phyloP scores from a whole-genome alignment of 208 protist species.

The Sergeia podlipaevii region DNA sequence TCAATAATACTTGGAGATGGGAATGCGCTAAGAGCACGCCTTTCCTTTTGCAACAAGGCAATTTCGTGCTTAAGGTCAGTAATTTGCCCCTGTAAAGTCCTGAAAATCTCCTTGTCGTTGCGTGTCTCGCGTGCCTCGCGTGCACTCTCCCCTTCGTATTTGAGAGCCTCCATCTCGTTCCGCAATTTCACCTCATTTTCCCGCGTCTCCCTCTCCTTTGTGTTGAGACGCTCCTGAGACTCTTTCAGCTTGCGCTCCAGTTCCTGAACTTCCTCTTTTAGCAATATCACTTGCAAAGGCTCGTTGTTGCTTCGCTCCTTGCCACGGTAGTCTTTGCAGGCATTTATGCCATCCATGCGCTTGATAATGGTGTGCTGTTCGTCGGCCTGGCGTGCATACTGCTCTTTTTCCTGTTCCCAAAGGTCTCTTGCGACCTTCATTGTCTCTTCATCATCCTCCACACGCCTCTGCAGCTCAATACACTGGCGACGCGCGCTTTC shows the following conservation, averaged over 20 bases:
- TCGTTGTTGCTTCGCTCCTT: neutral
- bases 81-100: conserved; percentile 60
- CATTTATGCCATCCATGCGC: conserved; percentile 2
- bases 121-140: conserved; percentile 11
- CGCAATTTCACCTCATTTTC: conserved; percentile 31
- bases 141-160: conserved; percentile 17
- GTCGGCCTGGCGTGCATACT: conserved; percentile 44
- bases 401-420: conserved; percentile 56
- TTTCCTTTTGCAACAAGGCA: conserved; percentile 1
- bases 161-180: conserved; percentile 25
- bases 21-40: neutral
- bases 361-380: conserved; percentile 28
- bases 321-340: neutral
- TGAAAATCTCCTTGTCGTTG: conserved; percentile 53
- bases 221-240: conserved; percentile 40
- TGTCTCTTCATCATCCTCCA: conserved; percentile 37
- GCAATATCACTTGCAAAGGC: conserved; percentile 39
- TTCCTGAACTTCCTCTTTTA: conserved; percentile 68
- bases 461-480: conserved; percentile 23
- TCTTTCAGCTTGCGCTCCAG: conserved; percentile 68
- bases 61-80: conserved; percentile 39
- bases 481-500: conserved; percentile 31
- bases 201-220: conserved; percentile 66
- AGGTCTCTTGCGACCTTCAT: conserved; percentile 27
- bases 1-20: neutral